A percentile compares a stretch with the other conserved stretches of the same genome.
phyloP scores from a whole-genome alignment of 208 protist genomes.

The Wallacemonas sp. region DNA sequence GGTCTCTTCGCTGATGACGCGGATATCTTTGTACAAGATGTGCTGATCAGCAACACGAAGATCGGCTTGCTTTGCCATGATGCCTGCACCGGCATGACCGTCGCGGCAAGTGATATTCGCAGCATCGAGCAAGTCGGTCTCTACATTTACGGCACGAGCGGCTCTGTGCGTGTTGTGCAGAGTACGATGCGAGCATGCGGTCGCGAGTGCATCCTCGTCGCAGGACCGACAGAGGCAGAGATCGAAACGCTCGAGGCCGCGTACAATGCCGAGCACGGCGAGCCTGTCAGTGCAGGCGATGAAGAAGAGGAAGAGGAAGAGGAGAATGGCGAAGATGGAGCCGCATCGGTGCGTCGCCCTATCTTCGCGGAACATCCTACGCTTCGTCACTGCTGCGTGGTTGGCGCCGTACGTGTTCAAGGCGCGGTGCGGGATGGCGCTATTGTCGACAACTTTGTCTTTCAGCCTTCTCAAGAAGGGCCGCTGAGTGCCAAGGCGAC shows the following conservation, averaged over 20 bases:
- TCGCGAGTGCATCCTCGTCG: slow-evolving; percentile 63
- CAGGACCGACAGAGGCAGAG: slow-evolving; percentile 42
- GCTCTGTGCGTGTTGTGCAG: slow-evolving; percentile 38
- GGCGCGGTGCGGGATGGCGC: slow-evolving; percentile 59
- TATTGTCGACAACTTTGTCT: slow-evolving; percentile 78
- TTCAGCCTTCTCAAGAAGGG: slow-evolving; percentile 25
- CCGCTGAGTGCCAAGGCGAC: neutral
- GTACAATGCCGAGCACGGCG: slow-evolving; percentile 7
- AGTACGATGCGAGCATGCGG: slow-evolving; percentile 48
- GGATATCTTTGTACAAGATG: slow-evolving; percentile 58
- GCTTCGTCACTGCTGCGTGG: slow-evolving; percentile 51
- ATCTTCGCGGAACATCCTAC: slow-evolving; percentile 59
- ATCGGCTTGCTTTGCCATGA: slow-evolving; percentile 60
- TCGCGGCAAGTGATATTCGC: slow-evolving; percentile 43
- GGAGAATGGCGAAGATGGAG: slow-evolving; percentile 4
- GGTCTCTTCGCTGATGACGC: slow-evolving; percentile 77
- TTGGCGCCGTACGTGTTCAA: slow-evolving; percentile 67
- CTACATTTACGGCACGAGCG: slow-evolving; percentile 54
- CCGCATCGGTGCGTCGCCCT: slow-evolving; percentile 8
- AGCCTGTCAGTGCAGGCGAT: slow-evolving; percentile 23
- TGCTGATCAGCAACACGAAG: slow-evolving; percentile 57
- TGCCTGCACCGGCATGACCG: slow-evolving; percentile 37
- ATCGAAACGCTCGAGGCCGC: slow-evolving; percentile 25
- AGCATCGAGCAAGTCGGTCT: slow-evolving; percentile 60
- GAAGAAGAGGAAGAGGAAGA: slow-evolving; percentile 59